Evolutionary conservation across 768 basidiomycete species (phyloP), one percentile per base, ranked within the genome.

Genomic region (Tricholoma hemisulphureum): DNA sequence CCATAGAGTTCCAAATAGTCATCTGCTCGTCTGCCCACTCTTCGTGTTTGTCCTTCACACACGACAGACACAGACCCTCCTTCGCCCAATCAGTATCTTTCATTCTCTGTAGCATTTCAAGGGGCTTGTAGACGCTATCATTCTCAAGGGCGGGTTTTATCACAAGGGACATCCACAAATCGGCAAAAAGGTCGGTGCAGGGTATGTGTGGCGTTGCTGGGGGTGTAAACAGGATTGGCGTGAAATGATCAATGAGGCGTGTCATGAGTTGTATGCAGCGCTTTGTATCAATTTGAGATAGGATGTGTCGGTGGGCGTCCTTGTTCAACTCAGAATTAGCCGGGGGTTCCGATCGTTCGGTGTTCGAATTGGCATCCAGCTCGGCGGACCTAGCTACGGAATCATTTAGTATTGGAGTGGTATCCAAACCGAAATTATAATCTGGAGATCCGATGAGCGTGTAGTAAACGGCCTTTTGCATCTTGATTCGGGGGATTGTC

Each of bases 121-220:
- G 75, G 23, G 89, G 90, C 51, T 81, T 85, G 65, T 83, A 86
- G 26, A 89, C 82, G 6, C 87, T 86, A 56, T 81, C 80, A 55
- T 77, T 73, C 16, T 77, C 79, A 21, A 91, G 75, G 0, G 87
- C 87, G 10, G 85, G 86, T 51, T 82, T 75, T 35, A 88, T 85
- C n/a, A 91, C 87, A 35, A 83, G 73, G 21, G 76, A 58, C 81
- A 89, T 87, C 90, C 89, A 91, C 52, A 72, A 76, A 51, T 86
- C 86, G 1, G 89, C 90, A 55, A 91, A 78, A 0, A 82, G 72
- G 66, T 89, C 83, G 3, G 88, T 90, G 70, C 90, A 91, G 4
- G 72, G 72, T 87, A 89, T 89, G 65, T 91, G 90, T 1, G 76
- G 72, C n/a, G 85, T 84, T 6, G 83, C 77, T 4, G 86, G 80